Evolutionary conservation across 805 yeast genomes (phyloP).

Genomic region (Hanseniaspora lindneri): DNA sequence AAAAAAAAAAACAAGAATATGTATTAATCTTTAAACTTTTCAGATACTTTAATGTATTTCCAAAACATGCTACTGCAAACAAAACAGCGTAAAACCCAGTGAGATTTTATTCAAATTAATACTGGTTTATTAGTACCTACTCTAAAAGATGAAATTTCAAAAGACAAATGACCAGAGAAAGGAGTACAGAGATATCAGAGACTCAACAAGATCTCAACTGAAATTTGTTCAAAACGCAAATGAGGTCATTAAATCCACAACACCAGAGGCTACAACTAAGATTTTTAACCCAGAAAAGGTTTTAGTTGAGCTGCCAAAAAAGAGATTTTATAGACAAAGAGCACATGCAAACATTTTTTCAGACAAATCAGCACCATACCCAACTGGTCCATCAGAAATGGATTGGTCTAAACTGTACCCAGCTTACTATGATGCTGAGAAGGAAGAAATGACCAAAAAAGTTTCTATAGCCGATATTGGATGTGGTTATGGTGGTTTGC

Average conservation of each 20-base stretch:
- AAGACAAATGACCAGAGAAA: constrained; percentile 27
- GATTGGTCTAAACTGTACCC: constrained; percentile 78
- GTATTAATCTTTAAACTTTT: too few species aligned
- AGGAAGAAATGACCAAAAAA: constrained; percentile 30
- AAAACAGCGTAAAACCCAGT: too few species aligned
- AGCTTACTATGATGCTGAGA: constrained; percentile 35
- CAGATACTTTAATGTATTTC: too few species aligned
- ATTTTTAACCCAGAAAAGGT: constrained; percentile 16
- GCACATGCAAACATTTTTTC: constrained; percentile 97
- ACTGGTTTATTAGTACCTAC: neutral
- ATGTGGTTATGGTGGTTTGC: constrained; percentile 92
- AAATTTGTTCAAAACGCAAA: constrained; percentile 38
- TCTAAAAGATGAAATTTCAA: constrained; percentile 12
- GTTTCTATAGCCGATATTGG: constrained; percentile 94
- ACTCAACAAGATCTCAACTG: constrained; percentile 36
- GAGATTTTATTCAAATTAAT: neutral
- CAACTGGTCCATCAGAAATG: constrained; percentile 69
- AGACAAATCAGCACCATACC: constrained; percentile 86
- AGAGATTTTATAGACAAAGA: constrained; percentile 85
- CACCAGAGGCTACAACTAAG: constrained; percentile 15
- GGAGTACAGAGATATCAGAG: constrained; percentile 37
- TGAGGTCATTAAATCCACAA: constrained; percentile 18
- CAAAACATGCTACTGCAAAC: too few species aligned
- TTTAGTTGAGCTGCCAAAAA: constrained; percentile 51
- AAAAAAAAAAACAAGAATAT: too few species aligned